Evolutionary conservation across 2,329 filamentous ascomycete genomes (phyloP).

Genomic region (Sporothrix phasma): DNA sequence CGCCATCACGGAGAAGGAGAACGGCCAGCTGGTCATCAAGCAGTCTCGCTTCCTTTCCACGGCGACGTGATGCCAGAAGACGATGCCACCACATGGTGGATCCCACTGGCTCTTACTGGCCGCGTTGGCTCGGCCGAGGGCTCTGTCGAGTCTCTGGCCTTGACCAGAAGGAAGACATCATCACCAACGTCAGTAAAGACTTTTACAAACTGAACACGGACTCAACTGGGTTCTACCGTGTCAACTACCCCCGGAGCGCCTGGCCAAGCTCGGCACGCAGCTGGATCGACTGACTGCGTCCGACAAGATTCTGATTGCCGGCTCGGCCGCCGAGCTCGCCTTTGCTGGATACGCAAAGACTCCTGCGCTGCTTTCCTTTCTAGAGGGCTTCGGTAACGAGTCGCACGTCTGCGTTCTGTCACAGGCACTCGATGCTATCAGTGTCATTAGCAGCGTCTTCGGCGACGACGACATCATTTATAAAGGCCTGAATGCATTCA

Average conservation of each 20-base stretch:
- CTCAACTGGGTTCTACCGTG: constrained; percentile 80
- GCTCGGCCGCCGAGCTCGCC: constrained; percentile 80
- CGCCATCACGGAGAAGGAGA: constrained; percentile 66
- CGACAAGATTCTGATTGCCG: constrained; percentile 88
- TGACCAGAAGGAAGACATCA: constrained; percentile 69
- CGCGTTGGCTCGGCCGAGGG: constrained; percentile 51
- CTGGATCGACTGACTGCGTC: constrained; percentile 67
- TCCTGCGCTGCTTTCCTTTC: constrained; percentile 67
- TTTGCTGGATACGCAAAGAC: constrained; percentile 79
- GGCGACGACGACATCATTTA: constrained; percentile 62
- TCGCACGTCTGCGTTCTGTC: constrained; percentile 82
- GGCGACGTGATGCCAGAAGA: constrained; percentile 83
- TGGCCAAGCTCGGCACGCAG: constrained; percentile 69
- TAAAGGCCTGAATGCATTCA: constrained; percentile 66
- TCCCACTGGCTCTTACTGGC: constrained; percentile 77
- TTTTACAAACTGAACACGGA: constrained; percentile 95
- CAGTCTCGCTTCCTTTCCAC: constrained; percentile 87
- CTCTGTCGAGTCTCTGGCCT: constrained; percentile 49
- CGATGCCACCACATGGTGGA: constrained; percentile 90
- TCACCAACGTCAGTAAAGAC: constrained; percentile 61
- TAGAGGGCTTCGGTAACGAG: constrained; percentile 76
- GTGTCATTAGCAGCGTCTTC: constrained; percentile 75
- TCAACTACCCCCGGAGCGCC: constrained; percentile 83
- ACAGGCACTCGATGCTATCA: constrained; percentile 69
- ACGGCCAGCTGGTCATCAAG: constrained; percentile 68